Base-by-base conservation (phyloP, 2,329 filamentous ascomycete species). In the Penicillium palitans region DNA sequence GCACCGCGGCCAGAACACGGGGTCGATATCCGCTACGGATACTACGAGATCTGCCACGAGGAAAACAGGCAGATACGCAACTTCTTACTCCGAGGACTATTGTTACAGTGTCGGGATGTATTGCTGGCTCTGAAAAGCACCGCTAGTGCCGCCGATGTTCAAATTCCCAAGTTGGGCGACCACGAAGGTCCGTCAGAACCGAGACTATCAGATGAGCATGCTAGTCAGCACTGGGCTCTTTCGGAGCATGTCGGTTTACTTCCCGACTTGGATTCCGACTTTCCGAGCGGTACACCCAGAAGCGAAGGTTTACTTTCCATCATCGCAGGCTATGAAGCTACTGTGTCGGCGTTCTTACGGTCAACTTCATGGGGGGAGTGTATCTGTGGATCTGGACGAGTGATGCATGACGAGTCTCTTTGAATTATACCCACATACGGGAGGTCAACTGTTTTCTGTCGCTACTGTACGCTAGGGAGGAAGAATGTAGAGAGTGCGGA, bases 41-140 rank as follows among this genome's bases (percentile, higher is more conserved):
- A 71, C 56, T 74, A 74, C 57, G 70, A 72, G 52, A 58, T 70
- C 37, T 60, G 61, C 19, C 61, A 64, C 1, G 67, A 71, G 13
- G 72, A 74, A 45, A 66, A 65, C 25, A 64, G 62, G 7, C 68
- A 66, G 29, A 66, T 74, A 21, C 66, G 68, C 21, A 65, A 63
- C 2, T 68, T 72, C 39, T 50, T 74, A 19, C 54, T 74, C 24
- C 66, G 67, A 1, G 63, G 70, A 0, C 61, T 71, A 2, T 61
- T 74, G 10, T 27, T 67, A 24, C 68, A 72, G 46, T 72, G 67
- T 24, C 64, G 66, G 47, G 69, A 70, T 41, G 59, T 68, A 10
- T 45, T 74, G 21, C 56, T 64, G 0, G 52, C 65, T 35, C 52
- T 73, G 31, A 68, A 64, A 47, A 57, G 63, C 4, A 54, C 63